Evolutionary conservation across 495 filamentous ascomycete genomes (phyloP).

Genomic region (Bacidia gigantensis): DNA sequence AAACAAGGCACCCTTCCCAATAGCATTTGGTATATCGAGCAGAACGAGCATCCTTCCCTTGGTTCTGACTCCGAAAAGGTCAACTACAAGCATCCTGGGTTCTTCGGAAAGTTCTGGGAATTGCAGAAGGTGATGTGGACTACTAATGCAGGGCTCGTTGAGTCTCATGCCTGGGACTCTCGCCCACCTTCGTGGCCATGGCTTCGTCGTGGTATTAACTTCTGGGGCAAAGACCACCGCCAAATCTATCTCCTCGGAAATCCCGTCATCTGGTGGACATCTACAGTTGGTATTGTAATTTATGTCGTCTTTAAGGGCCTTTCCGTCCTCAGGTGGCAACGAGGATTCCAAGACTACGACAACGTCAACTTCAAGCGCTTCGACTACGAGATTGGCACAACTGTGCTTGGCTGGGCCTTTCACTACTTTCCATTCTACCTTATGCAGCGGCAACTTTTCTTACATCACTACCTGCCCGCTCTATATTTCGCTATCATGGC

Average conservation of each 20-base stretch:
- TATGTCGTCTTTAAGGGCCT: conserved; percentile 78
- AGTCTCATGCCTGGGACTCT: conserved; percentile 97
- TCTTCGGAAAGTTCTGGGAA: conserved; percentile 98
- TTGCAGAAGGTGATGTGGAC: conserved; percentile 99
- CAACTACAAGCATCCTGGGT: conserved; percentile 88
- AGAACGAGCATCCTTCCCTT: conserved; percentile 68
- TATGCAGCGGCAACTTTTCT: conserved; percentile 94
- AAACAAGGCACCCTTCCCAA: conserved; percentile 84
- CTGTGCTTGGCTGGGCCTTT: conserved; percentile 83
- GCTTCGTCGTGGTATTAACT: conserved; percentile 91
- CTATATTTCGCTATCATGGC: conserved; percentile 88
- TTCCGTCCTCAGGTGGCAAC: conserved; percentile 84
- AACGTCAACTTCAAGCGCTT: conserved; percentile 79
- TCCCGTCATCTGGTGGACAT: conserved; percentile 88
- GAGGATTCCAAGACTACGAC: conserved; percentile 74
- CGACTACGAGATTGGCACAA: conserved; percentile 88
- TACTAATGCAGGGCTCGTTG: conserved; percentile 90
- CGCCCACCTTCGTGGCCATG: conserved; percentile 89
- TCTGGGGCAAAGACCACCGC: conserved; percentile 89
- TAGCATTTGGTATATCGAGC: conserved; percentile 91
- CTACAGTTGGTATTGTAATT: conserved; percentile 62
- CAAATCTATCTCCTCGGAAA: conserved; percentile 97
- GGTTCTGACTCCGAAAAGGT: conserved; percentile 69
- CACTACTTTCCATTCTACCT: conserved; percentile 97
- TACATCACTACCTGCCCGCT: conserved; percentile 94